Evolutionary conservation across 179 eudicot genomes (phyloP).

Genomic region (Camellia oleifera): DNA sequence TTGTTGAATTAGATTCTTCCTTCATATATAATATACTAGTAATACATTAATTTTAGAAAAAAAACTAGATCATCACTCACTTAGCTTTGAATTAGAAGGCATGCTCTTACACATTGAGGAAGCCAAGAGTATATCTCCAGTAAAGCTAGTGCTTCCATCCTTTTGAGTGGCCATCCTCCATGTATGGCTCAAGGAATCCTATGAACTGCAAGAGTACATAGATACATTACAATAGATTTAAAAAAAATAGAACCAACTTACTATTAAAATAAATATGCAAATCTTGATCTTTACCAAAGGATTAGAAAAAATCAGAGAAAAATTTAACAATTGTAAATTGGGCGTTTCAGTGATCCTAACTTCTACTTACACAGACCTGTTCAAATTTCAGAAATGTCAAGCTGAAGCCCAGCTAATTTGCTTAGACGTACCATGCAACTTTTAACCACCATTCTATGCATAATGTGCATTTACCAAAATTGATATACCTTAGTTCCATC

Average conservation of each 20-base stretch:
- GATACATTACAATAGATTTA: neutral
- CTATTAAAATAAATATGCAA: neutral
- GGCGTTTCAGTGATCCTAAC: neutral
- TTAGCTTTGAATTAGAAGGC: neutral
- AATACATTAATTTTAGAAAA: too few relatives aligned
- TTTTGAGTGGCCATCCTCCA: conserved; percentile 65
- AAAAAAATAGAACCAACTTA: neutral
- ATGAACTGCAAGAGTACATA: conserved; percentile 53
- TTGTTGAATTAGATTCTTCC: too few relatives aligned
- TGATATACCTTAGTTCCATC: conserved; percentile 66
- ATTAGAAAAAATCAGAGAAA: neutral
- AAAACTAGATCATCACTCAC: too few relatives aligned
- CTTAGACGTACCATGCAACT: neutral
- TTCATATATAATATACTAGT: too few relatives aligned
- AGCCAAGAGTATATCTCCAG: neutral
- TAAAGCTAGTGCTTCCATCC: conserved; percentile 61
- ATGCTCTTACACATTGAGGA: neutral
- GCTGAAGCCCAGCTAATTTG: neutral
- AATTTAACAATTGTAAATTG: neutral
- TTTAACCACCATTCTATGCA: neutral
- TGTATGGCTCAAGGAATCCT: conserved; percentile 86
- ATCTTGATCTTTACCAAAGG: neutral
- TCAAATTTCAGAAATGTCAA: too few relatives aligned
- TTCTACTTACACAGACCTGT: neutral
- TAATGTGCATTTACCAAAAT: neutral